Evolutionary conservation across 768 basidiomycete genomes (phyloP).

Genomic region (Kwoniella botswanensis): DNA sequence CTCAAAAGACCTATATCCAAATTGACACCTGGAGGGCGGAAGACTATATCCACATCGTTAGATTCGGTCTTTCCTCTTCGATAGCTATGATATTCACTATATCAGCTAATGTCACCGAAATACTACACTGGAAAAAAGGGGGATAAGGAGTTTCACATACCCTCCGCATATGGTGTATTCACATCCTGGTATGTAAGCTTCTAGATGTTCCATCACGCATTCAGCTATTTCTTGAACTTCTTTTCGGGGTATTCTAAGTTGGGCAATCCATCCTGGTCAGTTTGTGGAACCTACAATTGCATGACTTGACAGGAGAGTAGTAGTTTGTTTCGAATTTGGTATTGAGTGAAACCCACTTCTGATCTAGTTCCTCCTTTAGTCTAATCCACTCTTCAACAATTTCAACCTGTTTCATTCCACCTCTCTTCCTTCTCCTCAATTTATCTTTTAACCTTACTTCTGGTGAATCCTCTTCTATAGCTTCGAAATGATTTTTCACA

Average conservation of each 20-base stretch:
- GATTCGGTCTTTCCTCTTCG: constrained; percentile 79
- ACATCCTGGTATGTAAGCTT: constrained; percentile 69
- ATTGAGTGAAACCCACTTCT: constrained; percentile 39
- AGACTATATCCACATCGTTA: constrained; percentile 88
- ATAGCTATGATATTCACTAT: constrained; percentile 63
- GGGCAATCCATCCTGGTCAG: background rate
- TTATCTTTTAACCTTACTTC: constrained; percentile 64
- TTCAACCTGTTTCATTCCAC: constrained; percentile 55
- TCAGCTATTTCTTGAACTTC: constrained; percentile 81
- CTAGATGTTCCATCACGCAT: constrained; percentile 71
- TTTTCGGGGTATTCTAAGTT: constrained; percentile 68
- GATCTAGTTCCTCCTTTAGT: constrained; percentile 54
- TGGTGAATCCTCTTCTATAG: constrained; percentile 44
- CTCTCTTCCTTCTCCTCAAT: constrained; percentile 42
- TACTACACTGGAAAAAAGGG: background rate
- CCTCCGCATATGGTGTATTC: constrained; percentile 79
- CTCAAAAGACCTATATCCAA: constrained; percentile 70
- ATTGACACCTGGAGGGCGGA: constrained; percentile 68
- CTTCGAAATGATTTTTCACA: constrained; percentile 62
- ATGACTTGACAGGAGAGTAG: background rate
- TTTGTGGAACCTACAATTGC: background rate
- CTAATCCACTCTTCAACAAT: constrained; percentile 56
- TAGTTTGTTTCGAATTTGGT: too few species aligned
- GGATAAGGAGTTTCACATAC: constrained; percentile 60
- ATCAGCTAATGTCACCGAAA: background rate